Conservation (phyloP, 306 rosid species). For the Acacia crassicarpa region DNA sequence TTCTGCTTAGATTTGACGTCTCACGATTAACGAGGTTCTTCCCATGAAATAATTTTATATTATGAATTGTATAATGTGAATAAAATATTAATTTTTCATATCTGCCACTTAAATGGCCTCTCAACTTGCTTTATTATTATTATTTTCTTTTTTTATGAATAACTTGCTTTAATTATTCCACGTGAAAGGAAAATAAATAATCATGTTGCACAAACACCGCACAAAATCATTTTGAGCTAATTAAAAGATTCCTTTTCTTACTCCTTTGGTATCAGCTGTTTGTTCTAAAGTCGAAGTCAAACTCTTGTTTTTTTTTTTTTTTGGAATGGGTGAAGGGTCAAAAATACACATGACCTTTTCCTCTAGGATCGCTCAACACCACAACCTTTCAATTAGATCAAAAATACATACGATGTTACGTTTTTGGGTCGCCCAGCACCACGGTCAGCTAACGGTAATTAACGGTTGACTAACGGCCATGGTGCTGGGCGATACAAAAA, state of each 20-base stretch:
- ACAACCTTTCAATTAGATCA: no score
- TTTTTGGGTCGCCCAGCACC: no score
- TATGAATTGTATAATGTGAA: neutral
- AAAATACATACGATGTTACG: no score
- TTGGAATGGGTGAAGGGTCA: no score
- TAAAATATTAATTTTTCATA: neutral
- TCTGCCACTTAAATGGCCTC: neutral
- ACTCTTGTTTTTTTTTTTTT: no score
- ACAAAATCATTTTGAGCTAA: neutral
- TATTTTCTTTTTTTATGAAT: neutral
- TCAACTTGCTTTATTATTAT: neutral
- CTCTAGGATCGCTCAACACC: no score
- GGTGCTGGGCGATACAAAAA: no score
- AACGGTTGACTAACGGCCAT: no score
- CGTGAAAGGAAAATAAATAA: neutral
- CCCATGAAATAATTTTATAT: neutral
- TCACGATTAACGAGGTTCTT: neutral
- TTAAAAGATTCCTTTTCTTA: neutral
- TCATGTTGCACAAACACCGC: neutral
- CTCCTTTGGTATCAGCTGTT: neutral
- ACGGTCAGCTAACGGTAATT: no score
- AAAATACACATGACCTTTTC: no score
- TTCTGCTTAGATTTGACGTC: neutral
- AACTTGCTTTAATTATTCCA: constrained; percentile 7
- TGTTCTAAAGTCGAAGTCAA: neutral